phyloP scores from a whole-genome alignment of 768 basidiomycete species.

The Rossbeevera mucosa region DNA sequence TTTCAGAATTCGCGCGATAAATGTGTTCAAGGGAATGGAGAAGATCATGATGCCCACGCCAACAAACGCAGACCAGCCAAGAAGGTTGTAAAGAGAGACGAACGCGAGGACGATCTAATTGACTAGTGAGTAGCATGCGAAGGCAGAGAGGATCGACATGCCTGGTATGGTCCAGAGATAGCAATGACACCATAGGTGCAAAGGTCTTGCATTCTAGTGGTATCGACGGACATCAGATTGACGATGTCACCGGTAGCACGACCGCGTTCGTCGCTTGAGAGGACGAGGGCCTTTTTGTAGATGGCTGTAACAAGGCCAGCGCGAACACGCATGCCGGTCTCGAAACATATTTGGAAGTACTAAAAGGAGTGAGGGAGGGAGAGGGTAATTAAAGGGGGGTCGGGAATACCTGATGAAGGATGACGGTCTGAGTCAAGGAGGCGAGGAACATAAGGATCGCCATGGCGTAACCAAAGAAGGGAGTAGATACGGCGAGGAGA shows the following conservation, averaged over 20 bases:
- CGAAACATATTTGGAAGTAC: slow-evolving; percentile 83
- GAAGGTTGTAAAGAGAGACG: slow-evolving; percentile 79
- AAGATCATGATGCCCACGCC: slow-evolving; percentile 88
- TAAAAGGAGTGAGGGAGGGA: slow-evolving; percentile 20
- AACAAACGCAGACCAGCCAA: slow-evolving; percentile 89
- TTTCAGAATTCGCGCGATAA: slow-evolving; percentile 67
- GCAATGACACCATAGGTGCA: slow-evolving; percentile 81
- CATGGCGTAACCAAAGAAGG: slow-evolving; percentile 69
- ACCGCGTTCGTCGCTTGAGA: slow-evolving; percentile 80
- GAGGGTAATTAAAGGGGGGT: neutral
- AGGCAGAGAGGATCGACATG: slow-evolving; percentile 23
- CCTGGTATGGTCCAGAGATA: slow-evolving; percentile 84
- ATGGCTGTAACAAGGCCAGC: slow-evolving; percentile 83
- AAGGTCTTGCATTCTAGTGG: slow-evolving; percentile 72
- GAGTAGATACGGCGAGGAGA: slow-evolving; percentile 28
- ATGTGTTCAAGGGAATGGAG: slow-evolving; percentile 70
- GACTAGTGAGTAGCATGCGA: neutral
- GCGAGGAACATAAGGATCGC: slow-evolving; percentile 76
- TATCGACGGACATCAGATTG: slow-evolving; percentile 89
- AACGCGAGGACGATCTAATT: slow-evolving; percentile 80
- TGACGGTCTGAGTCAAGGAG: slow-evolving; percentile 72
- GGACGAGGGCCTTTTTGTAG: slow-evolving; percentile 79
- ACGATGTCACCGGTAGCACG: slow-evolving; percentile 90
- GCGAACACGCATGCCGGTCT: slow-evolving; percentile 91
- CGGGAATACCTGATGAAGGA: slow-evolving; percentile 66